Conservation (phyloP, 176 grass and related monocot genomes). For the Eleusine indica region DNA sequence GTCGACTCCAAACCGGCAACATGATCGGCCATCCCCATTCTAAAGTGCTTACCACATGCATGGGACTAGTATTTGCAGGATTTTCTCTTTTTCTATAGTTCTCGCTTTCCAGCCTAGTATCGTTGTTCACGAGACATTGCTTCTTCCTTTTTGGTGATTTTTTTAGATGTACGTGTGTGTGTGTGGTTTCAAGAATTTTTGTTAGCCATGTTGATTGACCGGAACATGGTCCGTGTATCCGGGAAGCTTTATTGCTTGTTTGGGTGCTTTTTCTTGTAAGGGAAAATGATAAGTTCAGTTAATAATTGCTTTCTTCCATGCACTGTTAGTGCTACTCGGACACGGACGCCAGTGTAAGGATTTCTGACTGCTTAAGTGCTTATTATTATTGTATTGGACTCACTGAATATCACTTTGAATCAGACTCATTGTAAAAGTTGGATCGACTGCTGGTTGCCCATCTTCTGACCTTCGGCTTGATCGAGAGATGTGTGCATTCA, state of each 20-base stretch:
- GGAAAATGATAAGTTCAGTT: background rate
- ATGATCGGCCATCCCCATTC: background rate
- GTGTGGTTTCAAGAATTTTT: background rate
- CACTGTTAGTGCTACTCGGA: background rate
- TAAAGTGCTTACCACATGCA: background rate
- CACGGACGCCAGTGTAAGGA: background rate
- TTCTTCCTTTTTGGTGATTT: background rate
- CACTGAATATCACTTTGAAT: too few species aligned
- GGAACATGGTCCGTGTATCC: too few species aligned
- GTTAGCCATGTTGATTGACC: background rate
- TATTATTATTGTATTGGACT: too few species aligned
- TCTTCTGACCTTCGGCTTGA: too few species aligned
- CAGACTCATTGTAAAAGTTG: too few species aligned
- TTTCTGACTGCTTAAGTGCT: background rate
- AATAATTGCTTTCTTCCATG: background rate
- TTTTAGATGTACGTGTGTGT: too few species aligned
- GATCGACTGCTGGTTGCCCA: too few species aligned
- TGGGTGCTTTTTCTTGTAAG: background rate
- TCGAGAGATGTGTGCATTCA: too few species aligned
- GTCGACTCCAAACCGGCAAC: slow-evolving; percentile 32
- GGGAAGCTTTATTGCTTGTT: background rate
- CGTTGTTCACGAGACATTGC: too few species aligned
- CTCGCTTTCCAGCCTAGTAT: background rate
- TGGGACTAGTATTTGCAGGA: background rate
- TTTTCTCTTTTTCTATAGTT: background rate